Percentiles rank a stretch among this genome's conserved stretches.
These are phyloP conservation scores for Verticillium nubilum DNA, from an alignment of 2,329 filamentous ascomycete species.

Conservation along the genomic window DNA sequence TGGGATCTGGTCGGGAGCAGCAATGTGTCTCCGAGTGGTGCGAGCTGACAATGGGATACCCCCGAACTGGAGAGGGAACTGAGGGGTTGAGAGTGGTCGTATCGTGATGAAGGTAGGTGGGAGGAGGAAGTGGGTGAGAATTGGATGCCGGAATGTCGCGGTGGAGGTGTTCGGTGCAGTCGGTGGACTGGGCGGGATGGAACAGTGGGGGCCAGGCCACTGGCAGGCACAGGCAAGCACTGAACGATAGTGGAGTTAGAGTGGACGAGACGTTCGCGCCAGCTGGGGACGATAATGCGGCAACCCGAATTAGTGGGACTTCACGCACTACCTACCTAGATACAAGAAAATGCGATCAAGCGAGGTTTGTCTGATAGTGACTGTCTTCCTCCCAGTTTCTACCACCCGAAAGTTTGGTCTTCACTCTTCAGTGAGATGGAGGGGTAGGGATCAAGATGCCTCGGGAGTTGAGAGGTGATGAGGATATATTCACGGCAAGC, in stretches of 20 bases:
- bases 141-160: background rate
- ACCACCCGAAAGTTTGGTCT: background rate
- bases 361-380: background rate
- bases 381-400: background rate
- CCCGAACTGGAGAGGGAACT: background rate
- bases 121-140: background rate
- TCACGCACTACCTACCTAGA: background rate
- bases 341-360: background rate
- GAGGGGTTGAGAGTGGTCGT: background rate
- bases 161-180: background rate
- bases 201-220: no score
- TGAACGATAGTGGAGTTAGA: background rate
- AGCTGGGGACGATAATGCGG: background rate
- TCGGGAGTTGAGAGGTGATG: background rate
- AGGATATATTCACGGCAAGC: background rate
- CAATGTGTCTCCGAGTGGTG: background rate
- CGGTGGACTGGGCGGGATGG: background rate
- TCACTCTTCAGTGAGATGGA: background rate
- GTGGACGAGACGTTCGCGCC: background rate
- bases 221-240: background rate
- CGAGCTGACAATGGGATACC: background rate
- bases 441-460: background rate
- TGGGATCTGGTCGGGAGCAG: background rate
- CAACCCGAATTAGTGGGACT: background rate
- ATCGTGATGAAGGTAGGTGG: background rate